phyloP scores from a whole-genome alignment of 1,284 basidiomycete species.

The Trametes versicolor region DNA sequence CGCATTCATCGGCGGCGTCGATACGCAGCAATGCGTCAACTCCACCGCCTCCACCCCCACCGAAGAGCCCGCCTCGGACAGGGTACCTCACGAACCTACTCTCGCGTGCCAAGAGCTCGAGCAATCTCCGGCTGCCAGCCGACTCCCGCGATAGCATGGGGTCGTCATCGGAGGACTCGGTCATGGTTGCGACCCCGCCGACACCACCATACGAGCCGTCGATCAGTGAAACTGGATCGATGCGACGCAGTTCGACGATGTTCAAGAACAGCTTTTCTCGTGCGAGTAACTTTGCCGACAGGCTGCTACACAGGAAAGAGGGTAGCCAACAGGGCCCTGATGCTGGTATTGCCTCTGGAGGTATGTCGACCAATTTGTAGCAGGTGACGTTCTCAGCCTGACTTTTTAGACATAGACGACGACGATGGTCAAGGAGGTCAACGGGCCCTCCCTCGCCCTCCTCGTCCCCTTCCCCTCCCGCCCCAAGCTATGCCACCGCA shows the following conservation, averaged over 20 bases:
- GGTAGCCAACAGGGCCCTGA: slow-evolving; percentile 32
- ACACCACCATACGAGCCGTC: slow-evolving; percentile 41
- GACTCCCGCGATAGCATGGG: slow-evolving; percentile 45
- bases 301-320: slow-evolving; percentile 42
- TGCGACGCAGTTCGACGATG: slow-evolving; percentile 43
- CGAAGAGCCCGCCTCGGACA: slow-evolving; percentile 40
- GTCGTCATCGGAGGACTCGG: slow-evolving; percentile 48
- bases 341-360: slow-evolving; percentile 31
- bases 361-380: slow-evolving; percentile 14
- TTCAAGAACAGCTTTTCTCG: slow-evolving; percentile 44
- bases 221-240: slow-evolving; percentile 22
- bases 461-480: slow-evolving; percentile 30
- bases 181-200: slow-evolving; percentile 44
- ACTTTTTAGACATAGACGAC: slow-evolving; percentile 22
- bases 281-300: slow-evolving; percentile 46
- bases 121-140: slow-evolving; percentile 30
- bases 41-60: slow-evolving; percentile 37
- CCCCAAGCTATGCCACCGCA: slow-evolving; percentile 28
- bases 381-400: neutral
- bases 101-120: slow-evolving; percentile 40
- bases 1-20: slow-evolving; percentile 12
- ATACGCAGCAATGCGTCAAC: slow-evolving; percentile 28
- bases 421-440: slow-evolving; percentile 25
- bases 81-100: slow-evolving; percentile 43
- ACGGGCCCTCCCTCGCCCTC: slow-evolving; percentile 27